Base-by-base conservation (phyloP, 2,329 filamentous ascomycete genomes). In the Trichoderma atroviride region DNA sequence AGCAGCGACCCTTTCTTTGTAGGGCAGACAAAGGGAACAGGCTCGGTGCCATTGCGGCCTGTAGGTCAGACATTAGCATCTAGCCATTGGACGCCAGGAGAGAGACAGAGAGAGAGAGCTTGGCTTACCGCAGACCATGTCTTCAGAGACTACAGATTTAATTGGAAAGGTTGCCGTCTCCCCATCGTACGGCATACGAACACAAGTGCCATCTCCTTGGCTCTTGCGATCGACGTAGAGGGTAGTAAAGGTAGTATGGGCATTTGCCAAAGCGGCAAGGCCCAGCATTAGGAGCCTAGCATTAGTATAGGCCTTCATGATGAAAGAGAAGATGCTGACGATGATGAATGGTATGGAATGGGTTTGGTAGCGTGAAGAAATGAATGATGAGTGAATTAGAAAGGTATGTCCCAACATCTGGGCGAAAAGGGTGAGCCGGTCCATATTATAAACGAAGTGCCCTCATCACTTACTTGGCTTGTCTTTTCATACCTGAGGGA, bases 131-230 rank as follows among this genome's bases (percentile, higher is more conserved):
- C 91, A 94, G 47, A 90, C 89, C 87, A 93, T 91, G 71, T 89
- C 88, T 33, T 84, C 78, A 73, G 86, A 88, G 16, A 79, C 77
- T 19, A 93, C 77, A 70, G 86, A 82, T 4, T 80, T 79, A 64
- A 93, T 83, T 33, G 91, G 91, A 43, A 77, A 78, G 5, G 86
- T 91, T 61, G 86, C 83, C 0, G 82, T 85, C 7, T 78, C 77
- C 3, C 83, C 79, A 67, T 87, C 80, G 52, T 79, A 82, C 66
- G 87, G 87, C 86, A 91, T 91, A 53, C 91, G 89, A 62, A 94
- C 85, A 74, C 90, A 93, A 31, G 88, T 90, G 35, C 87, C 91
- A 75, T 92, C 88, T 71, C 91, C 91, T 78, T 93, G 88, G 74
- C 86, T 84, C 59, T 84, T 79, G 70, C 86, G 86, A 74, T 91